phyloP scores from a whole-genome alignment of 2,329 filamentous ascomycete genomes.

The Exophiala bonariae region DNA sequence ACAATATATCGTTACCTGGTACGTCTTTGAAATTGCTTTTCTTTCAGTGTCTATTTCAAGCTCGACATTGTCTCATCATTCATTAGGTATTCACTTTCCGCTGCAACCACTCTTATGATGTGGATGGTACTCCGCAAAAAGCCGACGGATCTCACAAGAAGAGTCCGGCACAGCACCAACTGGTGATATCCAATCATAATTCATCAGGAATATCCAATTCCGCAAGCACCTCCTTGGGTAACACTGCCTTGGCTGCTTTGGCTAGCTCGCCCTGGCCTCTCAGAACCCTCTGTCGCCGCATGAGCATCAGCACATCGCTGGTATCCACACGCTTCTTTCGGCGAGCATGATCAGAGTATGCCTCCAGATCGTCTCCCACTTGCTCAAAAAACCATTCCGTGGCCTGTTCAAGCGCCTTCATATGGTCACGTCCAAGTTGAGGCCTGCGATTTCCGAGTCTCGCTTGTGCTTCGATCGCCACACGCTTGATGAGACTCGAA shows the following conservation, averaged over 20 bases:
- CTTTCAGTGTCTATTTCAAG: no score
- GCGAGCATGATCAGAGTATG: slow-evolving; percentile 78
- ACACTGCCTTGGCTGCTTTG: slow-evolving; percentile 71
- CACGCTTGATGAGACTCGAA: slow-evolving; percentile 67
- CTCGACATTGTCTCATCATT: neutral
- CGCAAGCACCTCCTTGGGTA: slow-evolving; percentile 80
- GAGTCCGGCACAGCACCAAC: slow-evolving; percentile 73
- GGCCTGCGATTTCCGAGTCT: slow-evolving; percentile 68
- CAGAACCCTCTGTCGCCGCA: slow-evolving; percentile 58
- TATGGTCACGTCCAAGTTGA: slow-evolving; percentile 71
- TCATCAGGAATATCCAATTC: slow-evolving; percentile 68
- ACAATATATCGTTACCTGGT: slow-evolving; percentile 99
- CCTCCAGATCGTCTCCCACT: slow-evolving; percentile 73
- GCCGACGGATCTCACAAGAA: slow-evolving; percentile 67
- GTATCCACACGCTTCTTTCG: slow-evolving; percentile 79
- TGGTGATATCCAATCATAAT: slow-evolving; percentile 56
- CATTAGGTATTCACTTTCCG: slow-evolving; percentile 76
- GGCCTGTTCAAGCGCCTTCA: slow-evolving; percentile 74
- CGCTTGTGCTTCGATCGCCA: slow-evolving; percentile 35
- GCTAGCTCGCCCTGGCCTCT: slow-evolving; percentile 21
- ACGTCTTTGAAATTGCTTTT: slow-evolving; percentile 37
- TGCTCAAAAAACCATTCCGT: slow-evolving; percentile 94
- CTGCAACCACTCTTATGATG: slow-evolving; percentile 91
- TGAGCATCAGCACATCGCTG: slow-evolving; percentile 75
- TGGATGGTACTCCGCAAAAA: slow-evolving; percentile 94